These are phyloP conservation scores for Neofusicoccum sp. DNA, from an alignment of 2,329 filamentous ascomycete species.

Conservation along the genomic window DNA sequence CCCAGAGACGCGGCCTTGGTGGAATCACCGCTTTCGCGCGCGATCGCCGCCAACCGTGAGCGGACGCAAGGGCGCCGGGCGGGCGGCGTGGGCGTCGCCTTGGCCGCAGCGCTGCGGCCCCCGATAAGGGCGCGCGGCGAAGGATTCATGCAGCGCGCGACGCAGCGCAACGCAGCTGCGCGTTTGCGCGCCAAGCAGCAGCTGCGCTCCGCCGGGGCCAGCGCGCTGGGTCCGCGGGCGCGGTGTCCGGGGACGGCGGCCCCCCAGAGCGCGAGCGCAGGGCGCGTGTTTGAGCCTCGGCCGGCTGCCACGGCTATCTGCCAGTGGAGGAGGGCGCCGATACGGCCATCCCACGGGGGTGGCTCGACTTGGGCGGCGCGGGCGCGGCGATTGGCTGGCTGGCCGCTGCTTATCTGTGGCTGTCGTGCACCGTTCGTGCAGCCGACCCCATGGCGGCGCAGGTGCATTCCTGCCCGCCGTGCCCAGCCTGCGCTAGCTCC, in stretches of 20 bases:
- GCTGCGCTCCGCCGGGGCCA: not conserved
- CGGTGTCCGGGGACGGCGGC: not conserved
- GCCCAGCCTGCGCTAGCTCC: not conserved
- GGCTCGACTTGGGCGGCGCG: constrained; percentile 24
- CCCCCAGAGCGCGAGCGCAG: not conserved
- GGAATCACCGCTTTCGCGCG: not conserved
- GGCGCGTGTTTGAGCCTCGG: not conserved
- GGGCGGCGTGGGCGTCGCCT: constrained; percentile 6
- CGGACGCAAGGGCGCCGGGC: constrained; percentile 4
- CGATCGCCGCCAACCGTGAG: not conserved
- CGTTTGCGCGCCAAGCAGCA: not conserved
- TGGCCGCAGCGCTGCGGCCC: constrained; percentile 5
- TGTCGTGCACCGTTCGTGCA: constrained; percentile 2
- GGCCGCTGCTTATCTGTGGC: constrained; percentile 12
- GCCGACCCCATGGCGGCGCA: not conserved
- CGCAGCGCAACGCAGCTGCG: not conserved
- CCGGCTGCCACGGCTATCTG: not conserved
- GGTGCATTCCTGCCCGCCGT: not conserved
- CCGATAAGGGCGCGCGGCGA: constrained; percentile 12
- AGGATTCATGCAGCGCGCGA: constrained; percentile 13
- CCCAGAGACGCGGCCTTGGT: not conserved
- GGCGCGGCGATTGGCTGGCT: constrained; percentile 5
- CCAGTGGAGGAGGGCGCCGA: not conserved
- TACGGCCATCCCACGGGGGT: constrained; percentile 28
- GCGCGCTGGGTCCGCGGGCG: not conserved